Percentiles rank a stretch among this genome's conserved stretches.
Evolutionary conservation across 1,284 basidiomycete genomes (phyloP).

Genomic region (Cystobasidium sp.): DNA sequence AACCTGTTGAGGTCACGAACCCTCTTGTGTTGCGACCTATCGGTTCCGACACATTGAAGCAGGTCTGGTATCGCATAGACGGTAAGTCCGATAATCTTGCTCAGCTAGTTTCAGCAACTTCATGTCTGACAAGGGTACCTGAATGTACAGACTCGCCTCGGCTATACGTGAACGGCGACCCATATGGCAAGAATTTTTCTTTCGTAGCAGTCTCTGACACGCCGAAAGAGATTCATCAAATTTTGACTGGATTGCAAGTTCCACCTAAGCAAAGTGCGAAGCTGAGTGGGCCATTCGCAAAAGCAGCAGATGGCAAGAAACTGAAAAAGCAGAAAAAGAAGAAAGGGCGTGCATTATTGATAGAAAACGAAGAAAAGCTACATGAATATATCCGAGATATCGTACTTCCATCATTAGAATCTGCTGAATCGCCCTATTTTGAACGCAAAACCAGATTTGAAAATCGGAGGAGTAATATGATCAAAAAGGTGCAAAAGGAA

Average conservation of each 20-base stretch:
- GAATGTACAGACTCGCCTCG: conserved; percentile 34
- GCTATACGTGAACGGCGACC: conserved; percentile 33
- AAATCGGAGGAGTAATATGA: conserved; percentile 18
- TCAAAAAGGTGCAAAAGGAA: conserved; percentile 30
- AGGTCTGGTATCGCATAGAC: conserved; percentile 29
- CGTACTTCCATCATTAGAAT: conserved; percentile 3
- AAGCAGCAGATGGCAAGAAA: conserved; percentile 37
- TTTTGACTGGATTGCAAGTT: conserved; percentile 10
- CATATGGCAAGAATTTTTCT: background rate
- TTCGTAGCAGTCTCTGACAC: conserved; percentile 41
- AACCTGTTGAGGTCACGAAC: conserved; percentile 8
- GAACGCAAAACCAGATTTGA: conserved; percentile 5
- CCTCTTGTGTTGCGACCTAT: conserved; percentile 36
- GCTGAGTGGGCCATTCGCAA: conserved; percentile 18
- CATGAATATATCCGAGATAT: conserved; percentile 19
- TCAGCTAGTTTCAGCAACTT: background rate
- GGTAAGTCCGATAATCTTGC: conserved; percentile 1
- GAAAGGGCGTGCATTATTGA: conserved; percentile 19
- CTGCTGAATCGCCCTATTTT: conserved; percentile 31
- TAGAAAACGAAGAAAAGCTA: conserved; percentile 29
- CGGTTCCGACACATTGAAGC: conserved; percentile 23
- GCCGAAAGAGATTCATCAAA: conserved; percentile 19
- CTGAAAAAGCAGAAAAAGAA: conserved; percentile 6
- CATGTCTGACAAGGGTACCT: background rate
- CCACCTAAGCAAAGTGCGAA: background rate